These are phyloP conservation scores for Ceriops tagal DNA, from an alignment of 345 rosid genomes.

Conservation along the genomic window DNA sequence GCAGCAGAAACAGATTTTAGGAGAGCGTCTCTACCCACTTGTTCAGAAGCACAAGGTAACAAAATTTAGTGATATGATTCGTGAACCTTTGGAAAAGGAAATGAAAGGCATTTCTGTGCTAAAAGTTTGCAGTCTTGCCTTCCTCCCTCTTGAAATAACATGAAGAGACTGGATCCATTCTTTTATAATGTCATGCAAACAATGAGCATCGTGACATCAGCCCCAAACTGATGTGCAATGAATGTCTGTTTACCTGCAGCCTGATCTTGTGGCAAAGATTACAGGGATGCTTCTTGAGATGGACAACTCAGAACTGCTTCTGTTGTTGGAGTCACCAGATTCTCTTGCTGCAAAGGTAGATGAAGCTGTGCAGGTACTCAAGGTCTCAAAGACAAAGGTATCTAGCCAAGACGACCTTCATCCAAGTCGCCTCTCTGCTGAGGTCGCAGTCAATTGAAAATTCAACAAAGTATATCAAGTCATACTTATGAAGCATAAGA, in stretches of 20 bases:
- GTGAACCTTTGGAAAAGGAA: background rate
- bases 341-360: conserved; percentile 50
- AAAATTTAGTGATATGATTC: too few species aligned
- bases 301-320: conserved; percentile 64
- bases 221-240: background rate
- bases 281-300: conserved; percentile 81
- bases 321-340: conserved; percentile 60
- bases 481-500: background rate
- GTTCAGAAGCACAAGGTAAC: conserved; percentile 59
- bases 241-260: conserved; percentile 38
- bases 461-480: background rate
- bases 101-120: background rate
- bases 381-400: conserved; percentile 46
- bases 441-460: conserved; percentile 54
- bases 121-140: too few species aligned
- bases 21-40: conserved; percentile 61
- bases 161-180: background rate
- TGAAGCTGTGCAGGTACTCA: conserved; percentile 70
- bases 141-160: background rate
- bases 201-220: background rate
- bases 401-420: conserved; percentile 40
- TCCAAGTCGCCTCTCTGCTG: conserved; percentile 46
- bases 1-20: conserved; percentile 58
- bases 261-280: conserved; percentile 64
- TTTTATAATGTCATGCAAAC: background rate